Percentiles rank a stretch among this genome's conserved stretches.
Evolutionary conservation across 163 green algal species (phyloP).

Genomic region (Chlorella variabilis): DNA sequence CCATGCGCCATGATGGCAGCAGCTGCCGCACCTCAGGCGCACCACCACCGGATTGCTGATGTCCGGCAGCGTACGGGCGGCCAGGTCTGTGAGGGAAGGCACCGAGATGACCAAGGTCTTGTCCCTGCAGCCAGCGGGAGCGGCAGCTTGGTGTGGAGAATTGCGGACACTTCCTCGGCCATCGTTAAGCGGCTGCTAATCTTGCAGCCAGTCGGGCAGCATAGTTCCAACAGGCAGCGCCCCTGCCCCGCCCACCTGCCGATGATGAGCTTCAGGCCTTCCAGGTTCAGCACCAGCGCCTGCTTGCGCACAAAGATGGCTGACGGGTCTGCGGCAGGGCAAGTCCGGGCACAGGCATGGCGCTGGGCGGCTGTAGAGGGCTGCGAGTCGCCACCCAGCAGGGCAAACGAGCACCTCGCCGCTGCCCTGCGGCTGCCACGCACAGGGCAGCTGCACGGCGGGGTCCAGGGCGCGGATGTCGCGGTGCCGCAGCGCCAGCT

Average conservation of each 20-base stretch:
- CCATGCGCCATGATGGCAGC: neutral
- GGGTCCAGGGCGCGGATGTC: conserved; percentile 44
- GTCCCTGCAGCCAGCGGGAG: conserved; percentile 9
- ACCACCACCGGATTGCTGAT: conserved; percentile 30
- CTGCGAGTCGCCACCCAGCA: no score
- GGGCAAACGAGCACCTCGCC: no score
- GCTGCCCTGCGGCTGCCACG: neutral
- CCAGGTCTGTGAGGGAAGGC: conserved; percentile 27
- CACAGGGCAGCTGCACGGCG: conserved; percentile 42
- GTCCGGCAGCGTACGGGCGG: conserved; percentile 13
- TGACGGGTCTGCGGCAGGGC: conserved; percentile 39
- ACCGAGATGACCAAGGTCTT: conserved; percentile 35
- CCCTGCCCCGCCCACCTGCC: conserved; percentile 4
- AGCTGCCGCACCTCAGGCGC: conserved; percentile 21
- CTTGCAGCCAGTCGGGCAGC: neutral
- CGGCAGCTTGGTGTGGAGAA: no score
- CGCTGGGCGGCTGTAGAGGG: no score
- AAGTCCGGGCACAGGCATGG: neutral
- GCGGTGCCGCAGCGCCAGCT: conserved; percentile 41
- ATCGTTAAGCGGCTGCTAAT: no score
- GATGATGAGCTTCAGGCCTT: conserved; percentile 46
- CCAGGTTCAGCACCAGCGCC: conserved; percentile 42
- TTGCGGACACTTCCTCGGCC: no score
- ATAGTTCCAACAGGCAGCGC: no score
- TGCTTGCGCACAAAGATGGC: conserved; percentile 40